Evolutionary conservation across 495 filamentous ascomycete species (phyloP), one percentile per base, ranked within the genome.

Genomic region (Hypoxylon intermedium): DNA sequence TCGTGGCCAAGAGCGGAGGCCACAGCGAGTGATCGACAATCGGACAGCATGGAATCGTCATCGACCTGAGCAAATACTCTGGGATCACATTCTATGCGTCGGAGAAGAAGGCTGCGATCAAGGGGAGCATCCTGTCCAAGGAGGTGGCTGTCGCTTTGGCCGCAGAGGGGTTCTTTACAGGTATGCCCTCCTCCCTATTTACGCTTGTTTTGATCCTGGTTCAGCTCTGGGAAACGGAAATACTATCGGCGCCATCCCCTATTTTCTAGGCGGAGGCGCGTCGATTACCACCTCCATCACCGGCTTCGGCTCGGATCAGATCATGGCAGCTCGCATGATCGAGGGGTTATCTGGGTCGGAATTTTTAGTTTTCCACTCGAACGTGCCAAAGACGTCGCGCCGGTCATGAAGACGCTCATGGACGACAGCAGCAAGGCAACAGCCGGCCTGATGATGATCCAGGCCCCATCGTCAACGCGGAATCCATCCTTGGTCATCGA

Each of bases 21-120:
- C 67, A 70, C 57, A 73, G 68, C 58, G 9, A 45, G 15, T 73
- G 68, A 68, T 74, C 72, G 6, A 73, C 66, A 11, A 56, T 69
- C 21, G 67, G 50, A 24, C 18, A 28, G 15, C 5, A 41, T 20
- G 71, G 71, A 15, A 43, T 72, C 9, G 53, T 73, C 13, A 58
- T 76, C 53, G 74, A 76, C 51, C 54, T 76, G 7, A 43, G 63
- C 31, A 50, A 53, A 6, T 67, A 49, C 51, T 66, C 65, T 40
- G 26, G 38, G 28, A 44, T 76, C 43, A 24, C 38, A 1, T 40
- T 74, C 31, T 63, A 72, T 42, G 20, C 37, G 2, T 12, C 12
- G n/a, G 48, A 47, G 4, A 40, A 60, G 16, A 53, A 31, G 11
- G 74, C 60, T 18, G 64, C 50, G 2, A 54, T 74, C 2, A 40